Evolutionary conservation across 257 asterid species (phyloP), one percentile per base, ranked within the genome.

Genomic region (Solanum ossicruentum): DNA sequence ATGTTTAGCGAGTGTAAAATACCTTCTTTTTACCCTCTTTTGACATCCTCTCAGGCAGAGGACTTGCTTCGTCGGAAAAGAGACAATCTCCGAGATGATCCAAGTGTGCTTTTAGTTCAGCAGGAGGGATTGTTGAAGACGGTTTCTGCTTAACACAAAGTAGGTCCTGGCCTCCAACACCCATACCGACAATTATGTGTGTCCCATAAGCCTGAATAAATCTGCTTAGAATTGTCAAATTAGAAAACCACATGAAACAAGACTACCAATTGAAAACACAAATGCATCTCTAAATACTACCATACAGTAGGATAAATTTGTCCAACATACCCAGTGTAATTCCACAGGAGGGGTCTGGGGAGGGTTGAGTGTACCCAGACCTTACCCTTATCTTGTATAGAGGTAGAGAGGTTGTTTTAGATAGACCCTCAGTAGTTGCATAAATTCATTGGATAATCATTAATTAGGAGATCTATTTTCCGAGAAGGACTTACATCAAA

Each of bases 111-210:
- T 95, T 95, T 81, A 97, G 97, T 84, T 97, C 99, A 88, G 98
- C 91, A 10, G 98, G 94, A 82, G 98, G 95, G 81, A 97, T 90
- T 16, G 91, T 88, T 80, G 99, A 97, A 32, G 98, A 90, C 17
- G 98, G 89, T 89, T 88, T 94, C 87, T 95, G 99, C 90, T 97
- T 97, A 84, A 94, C 95, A 88, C 99, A 97, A 83, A 95, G 91
- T 88, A 97, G 88, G 90, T 97, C 98, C 91, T 97, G 99, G 85
- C 99, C 99, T 83, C 99, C 99, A 86, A 97, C 92, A 61, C 94
- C 98, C 94, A 97, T 90, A 85, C 98, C 98, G 86, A 93, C 97
- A 39, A 95, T 92, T 87, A 97, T 92, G 87, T 97, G 99, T 7
- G 99, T 97, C 85, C 99, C 99, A 65, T 94, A 97, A 10, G 98